Conservation (phyloP, 2,329 filamentous ascomycete species). For the Fusarium sp. region DNA sequence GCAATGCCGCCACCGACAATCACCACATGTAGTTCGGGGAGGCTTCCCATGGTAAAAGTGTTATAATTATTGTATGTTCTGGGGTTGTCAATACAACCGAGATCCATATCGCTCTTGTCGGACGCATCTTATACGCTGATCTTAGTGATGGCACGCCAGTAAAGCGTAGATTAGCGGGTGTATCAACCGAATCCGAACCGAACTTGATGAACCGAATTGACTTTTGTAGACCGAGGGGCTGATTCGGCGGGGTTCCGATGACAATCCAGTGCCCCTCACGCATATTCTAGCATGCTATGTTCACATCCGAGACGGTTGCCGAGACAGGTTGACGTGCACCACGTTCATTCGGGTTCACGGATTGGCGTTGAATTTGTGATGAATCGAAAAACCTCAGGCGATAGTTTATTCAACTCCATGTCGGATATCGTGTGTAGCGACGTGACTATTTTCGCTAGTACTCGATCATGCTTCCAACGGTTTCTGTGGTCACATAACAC, state of each 20-base stretch:
- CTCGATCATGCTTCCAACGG: too few species aligned
- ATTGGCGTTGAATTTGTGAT: too few species aligned
- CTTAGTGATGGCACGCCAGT: not conserved
- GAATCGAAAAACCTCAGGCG: too few species aligned
- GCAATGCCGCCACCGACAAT: constrained; percentile 45
- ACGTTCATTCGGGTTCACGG: too few species aligned
- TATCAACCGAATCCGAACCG: constrained; percentile 34
- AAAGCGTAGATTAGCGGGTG: not conserved
- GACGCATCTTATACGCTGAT: constrained; percentile 25
- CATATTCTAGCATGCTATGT: not conserved
- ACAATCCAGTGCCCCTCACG: not conserved
- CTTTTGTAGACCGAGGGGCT: not conserved
- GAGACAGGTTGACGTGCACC: not conserved
- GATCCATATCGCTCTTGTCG: not conserved
- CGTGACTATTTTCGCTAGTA: too few species aligned
- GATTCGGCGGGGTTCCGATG: too few species aligned
- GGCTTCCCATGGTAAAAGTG: constrained; percentile 33
- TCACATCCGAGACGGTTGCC: not conserved
- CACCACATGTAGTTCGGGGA: constrained; percentile 37
- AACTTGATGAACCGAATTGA: constrained; percentile 9
- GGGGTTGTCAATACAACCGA: too few species aligned
- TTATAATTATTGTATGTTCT: not conserved
- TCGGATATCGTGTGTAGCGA: too few species aligned
- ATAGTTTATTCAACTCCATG: too few species aligned
- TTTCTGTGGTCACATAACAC: too few species aligned